Base-by-base conservation (phyloP, 2,329 filamentous ascomycete genomes). In the Aspergillus calidoustus region DNA sequence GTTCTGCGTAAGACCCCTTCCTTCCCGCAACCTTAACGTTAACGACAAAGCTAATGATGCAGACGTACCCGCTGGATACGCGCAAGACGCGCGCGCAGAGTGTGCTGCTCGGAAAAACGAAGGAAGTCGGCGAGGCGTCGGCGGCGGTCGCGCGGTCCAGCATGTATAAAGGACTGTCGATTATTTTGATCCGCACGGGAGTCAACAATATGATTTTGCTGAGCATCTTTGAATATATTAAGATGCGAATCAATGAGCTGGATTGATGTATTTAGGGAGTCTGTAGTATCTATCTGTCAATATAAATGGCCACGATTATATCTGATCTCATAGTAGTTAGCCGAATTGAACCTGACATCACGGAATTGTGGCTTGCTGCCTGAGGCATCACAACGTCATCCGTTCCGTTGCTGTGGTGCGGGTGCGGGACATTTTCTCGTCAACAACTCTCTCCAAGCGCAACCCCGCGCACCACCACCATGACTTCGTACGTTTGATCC, bases 151-250 rank as follows among this genome's bases (percentile, higher is more conserved):
- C 79, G 52, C 75, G 76, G 49, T 78, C 77, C 25, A 79, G 78
- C 64, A 81, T 80, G 72, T 82, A 81, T 69, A 81, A 79, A 63
- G 80, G 80, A 7, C 67, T 82, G n/a, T 80, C 80, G 8, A 80
- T 82, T 61, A 79, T 81, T 44, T 72, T 82, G 43, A 65, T 81
- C 30, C 79, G 80, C 19, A 81, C 80, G 4, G 76, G 76, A 7
- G 68, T 82, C 28, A 80, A 82, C 68, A 82, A 82, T 68, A 81
- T 82, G 79, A 81, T 82, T 51, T 71, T 82, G 47, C 73, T 82
- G 68, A 78, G 77, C 64, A 72, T 79, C 22, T 81, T 80, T 54
- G 80, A 82, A 67, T 80, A 79, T 60, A 75, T 81, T 43, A 81
- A 80, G 69, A 71, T 72, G 60, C 71, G 71, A 58, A 82, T 82